Percentiles rank a stretch among this genome's conserved stretches.
Evolutionary conservation across 2,329 filamentous ascomycete species (phyloP).

Genomic region (Pseudocercospora cruenta): DNA sequence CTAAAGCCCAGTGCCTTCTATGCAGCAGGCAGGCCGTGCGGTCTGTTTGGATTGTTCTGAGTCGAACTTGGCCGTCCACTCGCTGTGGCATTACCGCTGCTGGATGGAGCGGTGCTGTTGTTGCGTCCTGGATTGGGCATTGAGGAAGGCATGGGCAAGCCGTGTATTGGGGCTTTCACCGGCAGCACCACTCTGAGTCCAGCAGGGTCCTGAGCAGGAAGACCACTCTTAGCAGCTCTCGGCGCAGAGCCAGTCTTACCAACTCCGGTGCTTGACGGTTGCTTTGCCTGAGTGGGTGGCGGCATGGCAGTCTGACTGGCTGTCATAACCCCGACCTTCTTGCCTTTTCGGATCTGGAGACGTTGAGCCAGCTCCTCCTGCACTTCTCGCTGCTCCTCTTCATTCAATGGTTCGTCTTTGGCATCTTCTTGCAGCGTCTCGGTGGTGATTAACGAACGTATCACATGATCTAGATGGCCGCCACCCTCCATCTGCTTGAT

Average conservation of each 20-base stretch:
- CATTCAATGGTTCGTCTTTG: constrained; percentile 37
- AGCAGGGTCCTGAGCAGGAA: neutral
- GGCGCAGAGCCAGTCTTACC: neutral
- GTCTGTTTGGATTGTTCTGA: neutral
- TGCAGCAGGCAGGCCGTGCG: neutral
- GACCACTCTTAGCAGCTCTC: neutral
- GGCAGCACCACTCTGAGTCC: neutral
- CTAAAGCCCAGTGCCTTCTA: neutral
- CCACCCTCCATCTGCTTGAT: constrained; percentile 58
- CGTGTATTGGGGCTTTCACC: neutral
- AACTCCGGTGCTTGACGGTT: neutral
- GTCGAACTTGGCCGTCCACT: constrained; percentile 1
- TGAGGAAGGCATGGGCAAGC: neutral
- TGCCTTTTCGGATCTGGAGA: constrained; percentile 55
- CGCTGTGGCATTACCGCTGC: too few relatives aligned
- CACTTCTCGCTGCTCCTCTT: constrained; percentile 36
- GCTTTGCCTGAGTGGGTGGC: neutral
- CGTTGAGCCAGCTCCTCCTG: constrained; percentile 44
- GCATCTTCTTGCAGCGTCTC: constrained; percentile 41
- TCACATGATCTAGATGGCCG: constrained; percentile 43
- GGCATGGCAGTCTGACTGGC: constrained; percentile 38
- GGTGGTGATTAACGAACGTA: constrained; percentile 38
- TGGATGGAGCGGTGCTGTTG: neutral
- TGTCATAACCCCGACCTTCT: constrained; percentile 74
- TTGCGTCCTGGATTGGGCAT: neutral